Conservation (phyloP, 352 stramenopile species). For the Globisporangium cylindrosporum region DNA sequence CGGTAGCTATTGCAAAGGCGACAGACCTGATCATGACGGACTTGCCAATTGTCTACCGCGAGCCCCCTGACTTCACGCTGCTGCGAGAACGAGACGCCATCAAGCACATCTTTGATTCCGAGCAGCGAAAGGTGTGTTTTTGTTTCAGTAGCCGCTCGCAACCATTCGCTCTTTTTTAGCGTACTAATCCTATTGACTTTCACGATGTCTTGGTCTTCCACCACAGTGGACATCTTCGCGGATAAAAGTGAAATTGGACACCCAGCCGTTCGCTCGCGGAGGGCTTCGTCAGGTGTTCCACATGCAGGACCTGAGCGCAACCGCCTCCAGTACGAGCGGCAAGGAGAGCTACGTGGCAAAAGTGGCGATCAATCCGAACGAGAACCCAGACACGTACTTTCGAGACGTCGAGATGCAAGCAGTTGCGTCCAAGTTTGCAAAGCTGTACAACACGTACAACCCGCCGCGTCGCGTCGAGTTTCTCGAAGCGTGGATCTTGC, state of each 20-base stretch:
- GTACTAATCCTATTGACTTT: neutral
- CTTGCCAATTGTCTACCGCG: conserved; percentile 57
- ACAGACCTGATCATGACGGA: conserved; percentile 53
- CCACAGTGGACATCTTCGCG: conserved; percentile 59
- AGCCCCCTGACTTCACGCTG: conserved; percentile 58
- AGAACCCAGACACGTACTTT: conserved; percentile 84
- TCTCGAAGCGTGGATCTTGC: conserved; percentile 71
- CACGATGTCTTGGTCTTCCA: neutral
- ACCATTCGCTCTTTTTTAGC: neutral
- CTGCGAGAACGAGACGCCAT: conserved; percentile 68
- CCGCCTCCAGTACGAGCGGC: neutral
- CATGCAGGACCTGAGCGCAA: conserved; percentile 58
- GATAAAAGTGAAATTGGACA: conserved; percentile 76
- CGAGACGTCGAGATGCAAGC: conserved; percentile 86
- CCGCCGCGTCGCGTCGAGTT: conserved; percentile 76
- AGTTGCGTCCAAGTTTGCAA: conserved; percentile 73
- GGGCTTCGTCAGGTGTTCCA: conserved; percentile 70
- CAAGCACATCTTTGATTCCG: conserved; percentile 78
- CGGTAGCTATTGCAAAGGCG: conserved; percentile 51
- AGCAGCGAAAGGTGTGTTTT: conserved; percentile 43
- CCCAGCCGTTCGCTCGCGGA: conserved; percentile 54
- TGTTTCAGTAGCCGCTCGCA: neutral
- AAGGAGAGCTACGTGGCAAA: conserved; percentile 65
- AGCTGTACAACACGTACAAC: conserved; percentile 81
- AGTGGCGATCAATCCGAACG: conserved; percentile 72